These are phyloP conservation scores for Paraconiothyrium sp. DNA, from an alignment of 2,329 filamentous ascomycete species.

Conservation along the genomic window DNA sequence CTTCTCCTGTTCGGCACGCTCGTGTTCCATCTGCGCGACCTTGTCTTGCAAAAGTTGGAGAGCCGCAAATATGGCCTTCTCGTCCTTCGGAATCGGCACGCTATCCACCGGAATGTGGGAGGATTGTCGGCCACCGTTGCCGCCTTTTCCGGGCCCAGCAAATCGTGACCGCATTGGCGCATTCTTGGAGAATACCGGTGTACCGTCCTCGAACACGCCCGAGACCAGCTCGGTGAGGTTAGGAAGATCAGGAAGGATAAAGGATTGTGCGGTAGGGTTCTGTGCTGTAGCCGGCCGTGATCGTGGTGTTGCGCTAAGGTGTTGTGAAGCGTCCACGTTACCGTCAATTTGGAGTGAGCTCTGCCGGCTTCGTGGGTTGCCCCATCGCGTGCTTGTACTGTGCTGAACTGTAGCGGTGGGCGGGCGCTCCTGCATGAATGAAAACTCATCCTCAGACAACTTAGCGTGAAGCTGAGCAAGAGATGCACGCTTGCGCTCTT, in stretches of 20 bases:
- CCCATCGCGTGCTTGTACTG: conserved; percentile 66
- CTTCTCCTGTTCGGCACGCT: conserved; percentile 62
- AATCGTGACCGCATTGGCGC: conserved; percentile 64
- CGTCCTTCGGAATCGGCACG: conserved; percentile 67
- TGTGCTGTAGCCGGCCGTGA: conserved; percentile 53
- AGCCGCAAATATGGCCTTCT: conserved; percentile 70
- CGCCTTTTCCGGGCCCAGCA: conserved; percentile 55
- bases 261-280: conserved; percentile 66
- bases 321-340: conserved; percentile 32
- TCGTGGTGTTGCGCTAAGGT: conserved; percentile 32
- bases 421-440: conserved; percentile 61
- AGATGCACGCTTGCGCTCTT: conserved; percentile 56
- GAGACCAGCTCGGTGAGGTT: conserved; percentile 70
- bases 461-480: conserved; percentile 66
- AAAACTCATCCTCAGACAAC: conserved; percentile 63
- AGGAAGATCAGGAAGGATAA: conserved; percentile 68
- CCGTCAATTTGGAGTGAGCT: conserved; percentile 51
- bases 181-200: conserved; percentile 64
- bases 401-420: conserved; percentile 51
- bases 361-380: conserved; percentile 52
- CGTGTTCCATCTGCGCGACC: conserved; percentile 64
- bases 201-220: conserved; percentile 66
- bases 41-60: conserved; percentile 67
- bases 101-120: conserved; percentile 61
- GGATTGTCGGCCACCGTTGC: conserved; percentile 37